These are phyloP conservation scores for Sclerotinia borealis DNA, from an alignment of 2,329 filamentous ascomycete genomes.

Conservation along the genomic window DNA sequence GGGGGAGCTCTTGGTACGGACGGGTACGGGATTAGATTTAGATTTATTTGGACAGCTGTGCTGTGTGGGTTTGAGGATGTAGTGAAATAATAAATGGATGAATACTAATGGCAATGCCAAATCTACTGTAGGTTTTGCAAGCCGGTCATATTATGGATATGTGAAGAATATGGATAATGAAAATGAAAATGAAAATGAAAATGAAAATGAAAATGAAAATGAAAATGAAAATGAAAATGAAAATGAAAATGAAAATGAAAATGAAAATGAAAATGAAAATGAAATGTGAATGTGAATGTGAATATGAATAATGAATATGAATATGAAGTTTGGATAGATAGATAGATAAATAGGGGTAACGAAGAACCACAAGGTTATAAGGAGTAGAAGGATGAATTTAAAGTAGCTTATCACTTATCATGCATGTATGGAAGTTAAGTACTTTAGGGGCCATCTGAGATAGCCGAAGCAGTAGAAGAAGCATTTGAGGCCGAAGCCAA, in stretches of 20 bases:
- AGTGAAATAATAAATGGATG: neutral
- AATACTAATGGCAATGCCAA: neutral
- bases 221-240: slow-evolving; percentile 48
- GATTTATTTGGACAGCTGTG: no score
- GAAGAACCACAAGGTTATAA: slow-evolving; percentile 35
- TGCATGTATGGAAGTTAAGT: slow-evolving; percentile 53
- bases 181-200: slow-evolving; percentile 48
- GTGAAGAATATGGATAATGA: slow-evolving; percentile 52
- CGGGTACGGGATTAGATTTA: no score
- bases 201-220: slow-evolving; percentile 51
- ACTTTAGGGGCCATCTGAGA: slow-evolving; percentile 41
- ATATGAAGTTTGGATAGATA: slow-evolving; percentile 55
- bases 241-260: slow-evolving; percentile 48
- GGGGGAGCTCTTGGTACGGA: no score
- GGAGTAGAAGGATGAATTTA: slow-evolving; percentile 35
- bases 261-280: slow-evolving; percentile 48
- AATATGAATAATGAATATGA: slow-evolving; percentile 49
- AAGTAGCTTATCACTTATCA: no score
- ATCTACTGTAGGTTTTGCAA: slow-evolving; percentile 39
- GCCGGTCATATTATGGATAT: slow-evolving; percentile 64
- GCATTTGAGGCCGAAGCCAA: slow-evolving; percentile 9
- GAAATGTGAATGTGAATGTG: slow-evolving; percentile 58
- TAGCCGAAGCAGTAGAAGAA: slow-evolving; percentile 18
- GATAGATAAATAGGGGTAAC: slow-evolving; percentile 52
- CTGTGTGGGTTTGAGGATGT: neutral